Evolutionary conservation across 306 rosid species (phyloP).

Genomic region (Corylus heterophylla): DNA sequence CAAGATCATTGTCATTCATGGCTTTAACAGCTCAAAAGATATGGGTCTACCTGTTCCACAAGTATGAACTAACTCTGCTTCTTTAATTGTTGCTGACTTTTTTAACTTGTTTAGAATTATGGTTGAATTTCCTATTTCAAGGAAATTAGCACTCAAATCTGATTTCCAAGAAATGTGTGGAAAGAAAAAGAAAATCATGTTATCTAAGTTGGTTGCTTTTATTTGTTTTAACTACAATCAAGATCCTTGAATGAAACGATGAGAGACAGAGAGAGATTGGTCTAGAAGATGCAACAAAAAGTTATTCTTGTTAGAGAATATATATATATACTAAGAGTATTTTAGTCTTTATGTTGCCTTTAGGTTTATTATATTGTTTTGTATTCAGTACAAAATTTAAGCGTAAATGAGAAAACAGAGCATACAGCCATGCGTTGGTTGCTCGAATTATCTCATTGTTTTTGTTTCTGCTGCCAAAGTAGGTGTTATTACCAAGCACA

Average conservation of each 20-base stretch:
- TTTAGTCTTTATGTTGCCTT: not conserved
- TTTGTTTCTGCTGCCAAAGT: no score
- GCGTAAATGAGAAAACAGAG: no score
- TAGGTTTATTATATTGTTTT: no score
- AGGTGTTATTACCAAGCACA: no score
- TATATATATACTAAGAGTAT: not conserved
- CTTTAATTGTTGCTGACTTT: not conserved
- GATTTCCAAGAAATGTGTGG: not conserved
- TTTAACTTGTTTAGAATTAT: not conserved
- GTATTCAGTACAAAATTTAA: no score
- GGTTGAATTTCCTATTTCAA: slow-evolving; percentile 2
- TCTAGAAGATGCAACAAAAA: not conserved
- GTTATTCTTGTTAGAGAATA: not conserved
- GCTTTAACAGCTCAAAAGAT: slow-evolving; percentile 62
- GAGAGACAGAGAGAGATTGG: not conserved
- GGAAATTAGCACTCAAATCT: not conserved
- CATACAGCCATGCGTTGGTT: no score
- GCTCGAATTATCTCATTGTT: no score
- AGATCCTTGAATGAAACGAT: not conserved
- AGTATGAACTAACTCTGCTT: slow-evolving; percentile 40
- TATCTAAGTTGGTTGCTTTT: not conserved
- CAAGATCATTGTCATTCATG: slow-evolving; percentile 72
- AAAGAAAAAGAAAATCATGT: not conserved
- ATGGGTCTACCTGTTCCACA: slow-evolving; percentile 41
- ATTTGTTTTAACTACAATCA: not conserved